phyloP scores from a whole-genome alignment of 805 yeast genomes.

The Lachancea waltii region DNA sequence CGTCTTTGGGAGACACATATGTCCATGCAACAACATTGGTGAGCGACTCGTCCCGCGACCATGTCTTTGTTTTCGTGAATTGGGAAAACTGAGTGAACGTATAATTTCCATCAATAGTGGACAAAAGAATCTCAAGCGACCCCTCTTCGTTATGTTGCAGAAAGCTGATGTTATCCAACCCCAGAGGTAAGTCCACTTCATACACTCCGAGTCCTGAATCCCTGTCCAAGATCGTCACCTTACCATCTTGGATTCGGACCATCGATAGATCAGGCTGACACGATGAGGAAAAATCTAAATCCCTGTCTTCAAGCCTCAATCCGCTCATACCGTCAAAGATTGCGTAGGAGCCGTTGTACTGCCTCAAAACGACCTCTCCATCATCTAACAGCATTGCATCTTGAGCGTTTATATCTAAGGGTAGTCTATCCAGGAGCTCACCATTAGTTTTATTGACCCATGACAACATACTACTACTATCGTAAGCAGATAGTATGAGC shows the following conservation, averaged over 20 bases:
- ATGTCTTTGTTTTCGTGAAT: slow-evolving; percentile 21
- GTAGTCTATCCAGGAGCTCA: slow-evolving; percentile 30
- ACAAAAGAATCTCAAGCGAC: slow-evolving; percentile 12
- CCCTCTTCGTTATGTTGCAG: slow-evolving; percentile 16
- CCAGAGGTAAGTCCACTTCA: slow-evolving; percentile 14
- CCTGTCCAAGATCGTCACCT: slow-evolving; percentile 17
- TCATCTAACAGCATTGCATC: slow-evolving; percentile 15
- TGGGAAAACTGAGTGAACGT: slow-evolving; percentile 18
- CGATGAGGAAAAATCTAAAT: slow-evolving; percentile 12
- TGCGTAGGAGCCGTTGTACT: background rate
- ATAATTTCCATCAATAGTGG: slow-evolving; percentile 14
- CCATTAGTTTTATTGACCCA: slow-evolving; percentile 35
- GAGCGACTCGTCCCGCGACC: slow-evolving; percentile 43
- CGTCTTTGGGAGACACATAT: slow-evolving; percentile 19
- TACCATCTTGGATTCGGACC: slow-evolving; percentile 8
- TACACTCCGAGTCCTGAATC: slow-evolving; percentile 14
- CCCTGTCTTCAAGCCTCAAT: slow-evolving; percentile 11
- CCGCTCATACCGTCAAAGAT: slow-evolving; percentile 18
- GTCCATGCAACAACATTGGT: slow-evolving; percentile 34
- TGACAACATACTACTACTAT: slow-evolving; percentile 26
- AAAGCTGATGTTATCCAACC: slow-evolving; percentile 15
- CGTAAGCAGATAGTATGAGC: slow-evolving; percentile 25
- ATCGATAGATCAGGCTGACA: slow-evolving; percentile 16
- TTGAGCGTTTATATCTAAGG: slow-evolving; percentile 15
- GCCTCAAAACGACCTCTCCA: slow-evolving; percentile 12